phyloP scores from a whole-genome alignment of 306 rosid genomes.

The Quercus agrifolia region DNA sequence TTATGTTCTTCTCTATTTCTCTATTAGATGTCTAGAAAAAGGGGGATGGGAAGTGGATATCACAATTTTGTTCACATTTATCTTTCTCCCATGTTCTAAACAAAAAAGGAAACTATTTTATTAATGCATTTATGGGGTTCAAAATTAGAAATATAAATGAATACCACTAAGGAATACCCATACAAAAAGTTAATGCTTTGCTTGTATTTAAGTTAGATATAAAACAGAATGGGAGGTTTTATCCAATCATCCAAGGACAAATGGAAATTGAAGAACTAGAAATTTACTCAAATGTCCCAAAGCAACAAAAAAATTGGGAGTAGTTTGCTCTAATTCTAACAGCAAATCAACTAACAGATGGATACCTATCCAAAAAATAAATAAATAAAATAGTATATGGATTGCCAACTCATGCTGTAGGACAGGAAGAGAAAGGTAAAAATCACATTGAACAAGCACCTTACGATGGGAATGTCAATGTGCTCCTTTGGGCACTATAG shows the following conservation, averaged over 20 bases:
- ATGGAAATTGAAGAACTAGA: background rate
- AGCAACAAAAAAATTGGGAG: background rate
- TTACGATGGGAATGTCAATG: background rate
- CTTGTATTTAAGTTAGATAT: background rate
- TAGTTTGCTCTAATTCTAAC: background rate
- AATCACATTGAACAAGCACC: background rate
- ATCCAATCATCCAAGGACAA: background rate
- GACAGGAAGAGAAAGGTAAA: background rate
- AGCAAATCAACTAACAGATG: background rate
- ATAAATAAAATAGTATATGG: background rate
- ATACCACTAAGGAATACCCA: background rate
- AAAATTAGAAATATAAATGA: background rate
- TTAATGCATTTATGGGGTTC: background rate
- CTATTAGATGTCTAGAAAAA: too few relatives aligned
- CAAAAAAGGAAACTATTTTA: background rate
- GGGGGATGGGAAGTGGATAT: too few relatives aligned
- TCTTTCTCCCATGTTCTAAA: background rate
- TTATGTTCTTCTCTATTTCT: too few relatives aligned
- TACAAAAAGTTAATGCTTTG: background rate
- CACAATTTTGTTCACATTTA: background rate
- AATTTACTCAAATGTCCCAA: background rate
- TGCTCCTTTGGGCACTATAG: background rate
- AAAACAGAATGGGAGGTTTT: background rate
- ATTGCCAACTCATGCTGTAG: background rate
- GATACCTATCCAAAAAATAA: too few relatives aligned